Evolutionary conservation across 1,284 basidiomycete genomes (phyloP).

Genomic region (Mycena citricolor): DNA sequence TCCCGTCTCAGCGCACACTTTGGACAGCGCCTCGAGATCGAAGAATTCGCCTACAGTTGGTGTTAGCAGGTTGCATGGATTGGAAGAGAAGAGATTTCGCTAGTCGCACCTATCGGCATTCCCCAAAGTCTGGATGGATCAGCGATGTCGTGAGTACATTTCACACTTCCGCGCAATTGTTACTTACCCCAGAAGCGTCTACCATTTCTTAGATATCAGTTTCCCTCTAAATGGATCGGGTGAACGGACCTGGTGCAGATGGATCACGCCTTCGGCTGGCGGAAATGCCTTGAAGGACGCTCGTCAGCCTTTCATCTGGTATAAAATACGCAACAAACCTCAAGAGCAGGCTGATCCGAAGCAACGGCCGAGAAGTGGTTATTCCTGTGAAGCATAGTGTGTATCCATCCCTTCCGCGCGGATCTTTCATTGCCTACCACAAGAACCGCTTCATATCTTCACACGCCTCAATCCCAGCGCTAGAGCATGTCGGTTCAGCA

Average conservation of each 20-base stretch:
- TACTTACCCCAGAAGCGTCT: slow-evolving; percentile 34
- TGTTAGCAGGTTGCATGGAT: slow-evolving; percentile 5
- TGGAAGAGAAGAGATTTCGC: background rate
- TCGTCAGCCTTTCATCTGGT: slow-evolving; percentile 1
- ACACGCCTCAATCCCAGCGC: slow-evolving; percentile 67
- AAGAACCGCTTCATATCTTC: slow-evolving; percentile 69
- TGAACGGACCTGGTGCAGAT: slow-evolving; percentile 46
- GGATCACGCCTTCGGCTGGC: slow-evolving; percentile 37
- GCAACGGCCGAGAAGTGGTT: slow-evolving; percentile 75
- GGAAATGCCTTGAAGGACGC: slow-evolving; percentile 51
- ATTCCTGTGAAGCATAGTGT: slow-evolving; percentile 47
- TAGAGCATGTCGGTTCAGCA: too few species aligned
- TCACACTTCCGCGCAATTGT: background rate
- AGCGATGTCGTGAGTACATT: too few species aligned
- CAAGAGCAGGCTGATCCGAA: slow-evolving; percentile 71
- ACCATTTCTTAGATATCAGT: background rate
- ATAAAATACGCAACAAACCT: slow-evolving; percentile 38
- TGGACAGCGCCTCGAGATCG: slow-evolving; percentile 60
- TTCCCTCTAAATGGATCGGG: background rate
- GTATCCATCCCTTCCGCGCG: background rate
- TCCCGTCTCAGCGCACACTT: slow-evolving; percentile 52
- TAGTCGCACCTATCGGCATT: slow-evolving; percentile 61
- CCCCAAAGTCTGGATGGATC: slow-evolving; percentile 52
- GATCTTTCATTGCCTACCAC: slow-evolving; percentile 53
- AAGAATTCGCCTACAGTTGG: slow-evolving; percentile 72